Conservation (phyloP, 2,329 filamentous ascomycete genomes). For the Sphaerulina populicola region DNA sequence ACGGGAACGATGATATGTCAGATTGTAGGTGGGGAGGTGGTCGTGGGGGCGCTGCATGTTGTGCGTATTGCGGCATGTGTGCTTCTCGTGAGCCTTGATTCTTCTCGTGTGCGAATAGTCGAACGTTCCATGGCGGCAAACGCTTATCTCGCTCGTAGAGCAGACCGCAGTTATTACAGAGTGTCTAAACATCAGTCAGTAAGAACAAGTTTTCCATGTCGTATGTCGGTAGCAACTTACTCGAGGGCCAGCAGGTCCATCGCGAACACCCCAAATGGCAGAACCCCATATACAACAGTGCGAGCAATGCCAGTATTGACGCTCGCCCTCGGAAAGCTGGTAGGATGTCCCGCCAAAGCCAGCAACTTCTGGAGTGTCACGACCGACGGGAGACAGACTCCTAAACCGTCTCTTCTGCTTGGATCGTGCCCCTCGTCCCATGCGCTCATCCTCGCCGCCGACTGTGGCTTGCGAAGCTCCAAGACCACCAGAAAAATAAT, state of each 20-base stretch:
- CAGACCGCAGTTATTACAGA: conserved; percentile 90
- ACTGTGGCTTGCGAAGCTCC: conserved; percentile 34
- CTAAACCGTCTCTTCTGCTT: conserved; percentile 94
- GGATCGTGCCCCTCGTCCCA: conserved; percentile 83
- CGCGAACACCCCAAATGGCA: conserved; percentile 88
- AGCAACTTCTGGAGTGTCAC: conserved; percentile 69
- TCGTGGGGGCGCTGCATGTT: conserved; percentile 17
- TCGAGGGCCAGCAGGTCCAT: conserved; percentile 76
- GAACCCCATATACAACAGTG: conserved; percentile 85
- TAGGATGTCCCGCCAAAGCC: conserved; percentile 57
- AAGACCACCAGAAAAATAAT: conserved; percentile 50
- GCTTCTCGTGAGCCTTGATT: conserved; percentile 32
- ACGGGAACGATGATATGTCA: conserved; percentile 27
- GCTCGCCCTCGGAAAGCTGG: conserved; percentile 63
- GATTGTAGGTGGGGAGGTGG: conserved; percentile 27
- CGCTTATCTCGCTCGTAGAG: conserved; percentile 80
- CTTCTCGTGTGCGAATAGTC: conserved; percentile 51
- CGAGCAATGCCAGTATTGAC: conserved; percentile 73
- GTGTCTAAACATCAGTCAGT: conserved; percentile 47
- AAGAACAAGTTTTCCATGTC: background rate
- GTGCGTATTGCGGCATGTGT: conserved; percentile 15
- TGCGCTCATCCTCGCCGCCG: conserved; percentile 57
- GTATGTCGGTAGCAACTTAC: background rate
- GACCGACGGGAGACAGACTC: conserved; percentile 72
- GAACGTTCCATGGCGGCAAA: conserved; percentile 67